phyloP scores from a whole-genome alignment of 1,284 basidiomycete genomes.

The Coniferiporia sulphurascens region DNA sequence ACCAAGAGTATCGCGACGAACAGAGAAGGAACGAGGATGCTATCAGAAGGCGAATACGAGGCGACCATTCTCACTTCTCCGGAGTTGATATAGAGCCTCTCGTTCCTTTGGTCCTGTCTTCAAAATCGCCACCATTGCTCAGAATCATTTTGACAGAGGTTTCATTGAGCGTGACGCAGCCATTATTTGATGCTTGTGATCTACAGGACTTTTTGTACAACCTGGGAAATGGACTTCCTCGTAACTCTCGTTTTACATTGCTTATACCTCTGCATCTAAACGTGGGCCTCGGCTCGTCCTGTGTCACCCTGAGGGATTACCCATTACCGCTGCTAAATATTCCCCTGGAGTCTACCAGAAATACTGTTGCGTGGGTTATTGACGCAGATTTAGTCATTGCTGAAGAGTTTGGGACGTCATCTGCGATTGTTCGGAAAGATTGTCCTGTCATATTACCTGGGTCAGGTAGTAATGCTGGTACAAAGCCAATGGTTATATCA shows the following conservation, averaged over 20 bases:
- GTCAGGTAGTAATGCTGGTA: constrained; percentile 44
- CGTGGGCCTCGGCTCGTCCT: constrained; percentile 61
- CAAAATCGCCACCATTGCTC: constrained; percentile 66
- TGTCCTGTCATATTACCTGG: constrained; percentile 57
- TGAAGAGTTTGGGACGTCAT: constrained; percentile 78
- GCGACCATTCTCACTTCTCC: constrained; percentile 27
- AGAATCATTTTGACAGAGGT: constrained; percentile 65
- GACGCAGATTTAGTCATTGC: constrained; percentile 83
- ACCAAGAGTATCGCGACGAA: constrained; percentile 35
- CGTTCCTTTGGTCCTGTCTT: constrained; percentile 31
- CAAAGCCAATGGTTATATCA: constrained; percentile 54
- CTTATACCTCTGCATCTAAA: constrained; percentile 81
- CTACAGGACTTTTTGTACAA: constrained; percentile 69
- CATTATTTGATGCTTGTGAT: constrained; percentile 54
- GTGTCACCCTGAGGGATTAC: constrained; percentile 76
- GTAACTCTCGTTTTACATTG: constrained; percentile 71
- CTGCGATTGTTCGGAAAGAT: constrained; percentile 71
- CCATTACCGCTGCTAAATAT: constrained; percentile 67
- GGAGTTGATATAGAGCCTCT: constrained; percentile 28
- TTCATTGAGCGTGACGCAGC: constrained; percentile 53
- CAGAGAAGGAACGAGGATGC: constrained; percentile 27
- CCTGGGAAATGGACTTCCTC: constrained; percentile 68
- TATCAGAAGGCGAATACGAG: constrained; percentile 34
- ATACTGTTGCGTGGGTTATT: constrained; percentile 54
- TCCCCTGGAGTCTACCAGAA: constrained; percentile 38